A percentile compares a stretch with the other conserved stretches of the same genome.
phyloP scores from a whole-genome alignment of 2,329 filamentous ascomycete species.

The Diplocarpon rosae region DNA sequence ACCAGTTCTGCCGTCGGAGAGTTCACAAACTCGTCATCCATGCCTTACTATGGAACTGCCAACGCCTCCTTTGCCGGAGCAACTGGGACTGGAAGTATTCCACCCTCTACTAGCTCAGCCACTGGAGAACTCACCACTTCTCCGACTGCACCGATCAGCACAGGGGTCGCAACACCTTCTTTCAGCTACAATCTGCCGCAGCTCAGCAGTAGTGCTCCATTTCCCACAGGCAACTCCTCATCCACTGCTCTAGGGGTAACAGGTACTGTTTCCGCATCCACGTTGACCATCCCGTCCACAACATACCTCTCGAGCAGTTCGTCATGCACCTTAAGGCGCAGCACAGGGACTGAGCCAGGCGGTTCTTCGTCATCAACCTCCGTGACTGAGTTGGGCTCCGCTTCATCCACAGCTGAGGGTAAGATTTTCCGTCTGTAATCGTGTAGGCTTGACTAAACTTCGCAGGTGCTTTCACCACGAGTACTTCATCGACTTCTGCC shows the following conservation, averaged over 20 bases:
- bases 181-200: background rate
- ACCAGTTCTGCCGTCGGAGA: background rate
- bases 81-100: slow-evolving; percentile 1
- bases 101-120: background rate
- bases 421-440: background rate
- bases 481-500: background rate
- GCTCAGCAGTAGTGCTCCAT: background rate
- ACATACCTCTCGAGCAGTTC: slow-evolving; percentile 1
- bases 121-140: background rate
- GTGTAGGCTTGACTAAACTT: background rate
- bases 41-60: background rate
- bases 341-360: background rate
- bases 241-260: slow-evolving; percentile 1
- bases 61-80: background rate
- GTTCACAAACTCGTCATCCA: background rate
- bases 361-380: background rate
- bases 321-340: slow-evolving; percentile 3
- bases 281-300: background rate
- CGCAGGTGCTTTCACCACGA: slow-evolving; percentile 3
- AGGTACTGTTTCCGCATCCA: background rate
- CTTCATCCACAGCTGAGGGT: slow-evolving; percentile 5
- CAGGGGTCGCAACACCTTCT: background rate
- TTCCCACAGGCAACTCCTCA: background rate
- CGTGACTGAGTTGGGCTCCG: background rate
- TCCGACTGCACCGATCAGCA: background rate